Conservation (phyloP, 2,329 filamentous ascomycete genomes). For the Dactylella cylindrospora region DNA sequence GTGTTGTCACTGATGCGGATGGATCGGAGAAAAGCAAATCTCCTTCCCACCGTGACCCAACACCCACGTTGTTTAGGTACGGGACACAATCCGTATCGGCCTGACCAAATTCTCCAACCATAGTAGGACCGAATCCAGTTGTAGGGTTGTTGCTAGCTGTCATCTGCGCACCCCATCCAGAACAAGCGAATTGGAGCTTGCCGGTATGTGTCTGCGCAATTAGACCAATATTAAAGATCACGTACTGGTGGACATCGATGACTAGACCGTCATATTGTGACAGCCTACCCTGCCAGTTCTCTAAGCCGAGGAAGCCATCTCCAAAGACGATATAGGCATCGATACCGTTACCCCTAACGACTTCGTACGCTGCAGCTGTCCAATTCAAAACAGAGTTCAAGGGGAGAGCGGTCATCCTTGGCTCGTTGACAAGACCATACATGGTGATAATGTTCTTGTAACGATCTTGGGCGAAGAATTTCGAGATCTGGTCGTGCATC, state of each 20-base stretch:
- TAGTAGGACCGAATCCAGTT: slow-evolving; percentile 85
- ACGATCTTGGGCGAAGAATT: slow-evolving; percentile 89
- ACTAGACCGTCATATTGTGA: slow-evolving; percentile 70
- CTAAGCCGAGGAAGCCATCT: slow-evolving; percentile 89
- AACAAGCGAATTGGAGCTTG: slow-evolving; percentile 85
- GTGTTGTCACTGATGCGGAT: slow-evolving; percentile 64
- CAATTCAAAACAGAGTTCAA: slow-evolving; percentile 70
- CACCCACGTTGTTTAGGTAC: slow-evolving; percentile 80
- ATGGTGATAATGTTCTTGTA: slow-evolving; percentile 90
- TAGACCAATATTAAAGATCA: slow-evolving; percentile 92
- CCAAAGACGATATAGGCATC: slow-evolving; percentile 77
- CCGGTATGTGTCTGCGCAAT: slow-evolving; percentile 77
- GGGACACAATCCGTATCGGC: slow-evolving; percentile 91
- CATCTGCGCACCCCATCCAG: slow-evolving; percentile 81
- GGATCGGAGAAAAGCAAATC: slow-evolving; percentile 71
- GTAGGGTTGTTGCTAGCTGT: slow-evolving; percentile 68
- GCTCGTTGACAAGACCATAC: slow-evolving; percentile 94
- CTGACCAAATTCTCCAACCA: slow-evolving; percentile 96
- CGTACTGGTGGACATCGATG: slow-evolving; percentile 97
- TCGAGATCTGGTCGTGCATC: slow-evolving; percentile 79
- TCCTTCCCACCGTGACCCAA: slow-evolving; percentile 88
- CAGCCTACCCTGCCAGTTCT: slow-evolving; percentile 85
- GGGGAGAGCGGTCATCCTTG: slow-evolving; percentile 75
- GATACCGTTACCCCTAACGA: slow-evolving; percentile 74
- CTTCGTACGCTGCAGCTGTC: slow-evolving; percentile 71